Base-by-base conservation (phyloP, 768 basidiomycete genomes). In the Lactifluus pinguis region DNA sequence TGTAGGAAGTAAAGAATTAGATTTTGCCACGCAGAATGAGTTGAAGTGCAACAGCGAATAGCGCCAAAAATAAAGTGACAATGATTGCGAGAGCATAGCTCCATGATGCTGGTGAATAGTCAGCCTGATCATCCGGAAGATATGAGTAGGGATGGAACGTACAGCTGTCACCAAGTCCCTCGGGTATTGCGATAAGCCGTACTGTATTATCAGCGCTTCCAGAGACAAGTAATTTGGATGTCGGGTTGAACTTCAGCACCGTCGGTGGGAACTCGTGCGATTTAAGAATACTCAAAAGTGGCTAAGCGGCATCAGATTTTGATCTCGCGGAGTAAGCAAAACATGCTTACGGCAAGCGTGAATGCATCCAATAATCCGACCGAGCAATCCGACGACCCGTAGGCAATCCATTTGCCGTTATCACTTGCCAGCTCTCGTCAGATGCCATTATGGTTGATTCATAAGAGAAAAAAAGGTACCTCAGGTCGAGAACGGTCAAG, bases 201-300 rank as follows among this genome's bases (percentile, higher is more conserved):
- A 98, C 75, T 2, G 87, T 83, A 71, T 90, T 93, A 74, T 98
- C 95, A 8, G 91, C 89, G 66, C 93, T 93, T 17, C 89, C 95
- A 6, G 92, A 92, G 19, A 95, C 81, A 4, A 99, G 79, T 13
- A 95, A 65, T n/a, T 78, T 83, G 13, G 87, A 85, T 6, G 83
- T 77, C 1, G 93, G 87, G 69, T 88, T 95, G 78, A 99, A 99
- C 60, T 82, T 82, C 57, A 99, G 73, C 4, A 89, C 84, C 1
- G 97, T 98, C 6, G 91, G 83, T 4, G 97, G 90, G 72, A 98
- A 93, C 61, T 95, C 93, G 72, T 98, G 95, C 0, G 97, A 90
- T 72, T 90, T 91, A 60, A 98, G 76, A 63, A 99, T 97, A 19
- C 85, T 85, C 34, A 92, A 73, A 13, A 92, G 71, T 1, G 94